phyloP scores from a whole-genome alignment of 2,329 filamentous ascomycete species.

The Cyphellophora attinorum region DNA sequence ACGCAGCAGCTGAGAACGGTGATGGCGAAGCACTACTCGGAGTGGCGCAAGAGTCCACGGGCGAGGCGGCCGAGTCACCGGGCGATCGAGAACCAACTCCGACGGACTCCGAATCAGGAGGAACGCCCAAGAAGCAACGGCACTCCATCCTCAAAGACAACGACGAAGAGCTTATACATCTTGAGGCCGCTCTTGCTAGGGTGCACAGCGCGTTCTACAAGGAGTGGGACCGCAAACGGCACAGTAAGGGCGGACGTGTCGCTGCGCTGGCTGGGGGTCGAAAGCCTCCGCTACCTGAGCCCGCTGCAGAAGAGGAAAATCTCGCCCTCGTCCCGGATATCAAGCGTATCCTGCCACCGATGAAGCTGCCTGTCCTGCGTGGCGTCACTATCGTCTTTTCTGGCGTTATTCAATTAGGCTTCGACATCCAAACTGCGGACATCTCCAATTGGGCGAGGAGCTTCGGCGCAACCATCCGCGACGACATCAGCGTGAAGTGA shows the following conservation, averaged over 20 bases:
- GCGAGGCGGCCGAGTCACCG: slow-evolving; percentile 19
- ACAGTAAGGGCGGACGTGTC: slow-evolving; percentile 29
- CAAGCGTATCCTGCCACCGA: slow-evolving; percentile 67
- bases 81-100: slow-evolving; percentile 23
- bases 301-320: slow-evolving; percentile 23
- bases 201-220: slow-evolving; percentile 77
- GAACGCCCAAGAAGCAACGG: slow-evolving; percentile 30
- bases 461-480: slow-evolving; percentile 62
- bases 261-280: slow-evolving; percentile 24
- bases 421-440: slow-evolving; percentile 71
- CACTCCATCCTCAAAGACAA: slow-evolving; percentile 82
- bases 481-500: slow-evolving; percentile 37
- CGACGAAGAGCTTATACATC: slow-evolving; percentile 68
- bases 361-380: slow-evolving; percentile 68
- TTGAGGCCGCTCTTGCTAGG: slow-evolving; percentile 65
- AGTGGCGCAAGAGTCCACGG: slow-evolving; percentile 26
- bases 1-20: slow-evolving; percentile 46
- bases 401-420: slow-evolving; percentile 75
- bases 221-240: slow-evolving; percentile 56
- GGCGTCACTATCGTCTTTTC: slow-evolving; percentile 78
- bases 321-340: slow-evolving; percentile 69
- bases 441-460: slow-evolving; percentile 77
- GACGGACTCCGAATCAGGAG: slow-evolving; percentile 29
- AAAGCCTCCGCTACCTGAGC: slow-evolving; percentile 16
- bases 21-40: too few species aligned